phyloP scores from a whole-genome alignment of 2,329 filamentous ascomycete species.

The Aspergillus novoparasiticus region DNA sequence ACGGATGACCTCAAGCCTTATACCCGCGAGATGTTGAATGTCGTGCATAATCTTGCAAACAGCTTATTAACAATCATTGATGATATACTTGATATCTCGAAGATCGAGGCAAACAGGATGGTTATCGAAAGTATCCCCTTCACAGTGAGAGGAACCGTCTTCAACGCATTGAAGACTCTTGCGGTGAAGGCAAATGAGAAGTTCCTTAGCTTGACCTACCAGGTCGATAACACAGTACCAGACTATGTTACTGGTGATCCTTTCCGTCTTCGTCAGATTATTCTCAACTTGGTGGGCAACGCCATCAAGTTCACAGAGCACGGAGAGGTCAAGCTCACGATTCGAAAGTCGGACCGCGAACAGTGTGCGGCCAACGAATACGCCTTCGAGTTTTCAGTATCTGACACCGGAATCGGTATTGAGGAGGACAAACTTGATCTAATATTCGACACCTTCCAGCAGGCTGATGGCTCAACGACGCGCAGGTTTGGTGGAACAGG shows the following conservation, averaged over 20 bases:
- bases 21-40: conserved; percentile 97
- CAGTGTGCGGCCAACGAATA: conserved; percentile 75
- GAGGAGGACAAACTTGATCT: conserved; percentile 92
- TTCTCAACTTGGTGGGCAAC: conserved; percentile 94
- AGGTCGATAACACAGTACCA: conserved; percentile 88
- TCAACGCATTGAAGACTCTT: conserved; percentile 94
- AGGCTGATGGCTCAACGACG: conserved; percentile 95
- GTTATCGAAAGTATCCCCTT: conserved; percentile 98
- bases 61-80: conserved; percentile 97
- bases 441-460: conserved; percentile 99
- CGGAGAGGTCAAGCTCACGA: conserved; percentile 93
- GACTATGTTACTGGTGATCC: conserved; percentile 96
- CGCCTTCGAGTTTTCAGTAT: conserved; percentile 92
- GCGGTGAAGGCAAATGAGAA: conserved; percentile 98
- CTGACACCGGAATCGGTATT: conserved; percentile 96
- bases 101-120: conserved; percentile 94
- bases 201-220: conserved; percentile 87
- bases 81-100: conserved; percentile 69
- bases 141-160: conserved; percentile 89
- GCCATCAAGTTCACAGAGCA: conserved; percentile 99
- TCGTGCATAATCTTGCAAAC: conserved; percentile 95
- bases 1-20: conserved; percentile 93
- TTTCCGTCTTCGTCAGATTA: conserved; percentile 94
- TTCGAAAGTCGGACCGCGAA: conserved; percentile 69
- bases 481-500: conserved; percentile 95